Conservation (phyloP, 2,329 filamentous ascomycete species). For the Magnaporthiopsis incrustans region DNA sequence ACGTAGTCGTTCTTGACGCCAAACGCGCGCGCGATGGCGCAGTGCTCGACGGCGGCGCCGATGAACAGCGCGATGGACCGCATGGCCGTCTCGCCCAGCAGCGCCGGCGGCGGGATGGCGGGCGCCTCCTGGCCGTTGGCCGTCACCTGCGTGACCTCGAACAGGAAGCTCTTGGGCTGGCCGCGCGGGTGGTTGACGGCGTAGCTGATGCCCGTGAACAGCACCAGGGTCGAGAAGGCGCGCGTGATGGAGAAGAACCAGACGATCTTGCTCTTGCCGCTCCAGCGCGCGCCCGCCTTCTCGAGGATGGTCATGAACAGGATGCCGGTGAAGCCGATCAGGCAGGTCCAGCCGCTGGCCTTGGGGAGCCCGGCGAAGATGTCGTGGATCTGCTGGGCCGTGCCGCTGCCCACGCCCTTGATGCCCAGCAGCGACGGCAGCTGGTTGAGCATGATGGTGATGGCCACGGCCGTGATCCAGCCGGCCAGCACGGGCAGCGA, state of each 20-base stretch:
- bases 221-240: slow-evolving; percentile 50
- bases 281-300: slow-evolving; percentile 50
- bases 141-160: slow-evolving; percentile 48
- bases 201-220: slow-evolving; percentile 57
- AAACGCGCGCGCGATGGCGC: slow-evolving; percentile 57
- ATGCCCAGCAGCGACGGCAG: slow-evolving; percentile 50
- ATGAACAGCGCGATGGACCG: slow-evolving; percentile 53
- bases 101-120: slow-evolving; percentile 32
- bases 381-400: slow-evolving; percentile 50
- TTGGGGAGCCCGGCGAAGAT: slow-evolving; percentile 47
- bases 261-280: slow-evolving; percentile 46
- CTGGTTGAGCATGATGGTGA: slow-evolving; percentile 59
- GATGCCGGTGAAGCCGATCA: slow-evolving; percentile 50
- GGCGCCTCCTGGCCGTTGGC: slow-evolving; percentile 46
- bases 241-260: slow-evolving; percentile 53
- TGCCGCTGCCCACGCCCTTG: slow-evolving; percentile 40
- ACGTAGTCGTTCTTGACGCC: slow-evolving; percentile 53
- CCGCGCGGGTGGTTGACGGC: slow-evolving; percentile 47
- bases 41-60: slow-evolving; percentile 53
- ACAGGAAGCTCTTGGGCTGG: slow-evolving; percentile 35
- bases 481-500: slow-evolving; percentile 56
- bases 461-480: slow-evolving; percentile 58
- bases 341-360: slow-evolving; percentile 50
- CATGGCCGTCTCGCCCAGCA: slow-evolving; percentile 45
- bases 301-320: slow-evolving; percentile 48